These are phyloP conservation scores for Conoideocrella luteorostrata DNA, from an alignment of 2,329 filamentous ascomycete species.

Conservation along the genomic window DNA sequence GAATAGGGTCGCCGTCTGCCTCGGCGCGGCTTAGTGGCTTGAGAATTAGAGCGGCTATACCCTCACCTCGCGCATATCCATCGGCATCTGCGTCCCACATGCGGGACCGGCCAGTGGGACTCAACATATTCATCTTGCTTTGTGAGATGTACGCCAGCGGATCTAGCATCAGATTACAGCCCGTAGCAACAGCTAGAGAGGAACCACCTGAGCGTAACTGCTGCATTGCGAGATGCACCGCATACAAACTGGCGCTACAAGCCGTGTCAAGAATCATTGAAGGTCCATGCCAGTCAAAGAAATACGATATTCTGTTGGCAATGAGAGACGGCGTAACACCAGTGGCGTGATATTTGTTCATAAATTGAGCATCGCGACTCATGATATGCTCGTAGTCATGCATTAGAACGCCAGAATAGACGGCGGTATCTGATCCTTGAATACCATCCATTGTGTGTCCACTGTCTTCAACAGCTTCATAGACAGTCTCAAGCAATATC, in stretches of 20 bases:
- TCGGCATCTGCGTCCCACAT: conserved; percentile 34
- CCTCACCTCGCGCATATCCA: conserved; percentile 41
- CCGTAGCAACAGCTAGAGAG: too few species aligned
- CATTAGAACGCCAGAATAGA: not conserved
- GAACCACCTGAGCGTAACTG: too few species aligned
- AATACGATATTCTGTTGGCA: too few species aligned
- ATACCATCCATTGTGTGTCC: conserved; percentile 33
- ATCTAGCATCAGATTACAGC: conserved; percentile 35
- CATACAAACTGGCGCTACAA: too few species aligned
- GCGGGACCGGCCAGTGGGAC: conserved; percentile 6
- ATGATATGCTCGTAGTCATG: too few species aligned
- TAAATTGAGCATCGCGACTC: too few species aligned
- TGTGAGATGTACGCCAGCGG: conserved; percentile 11
- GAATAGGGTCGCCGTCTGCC: conserved; percentile 32
- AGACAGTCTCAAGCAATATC: conserved; percentile 39
- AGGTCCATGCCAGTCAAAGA: too few species aligned
- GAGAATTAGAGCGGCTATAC: conserved; percentile 32
- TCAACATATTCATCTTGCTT: conserved; percentile 12
- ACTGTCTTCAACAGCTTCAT: conserved; percentile 42
- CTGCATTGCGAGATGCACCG: too few species aligned
- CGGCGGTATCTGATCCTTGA: not conserved
- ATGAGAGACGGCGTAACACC: too few species aligned
- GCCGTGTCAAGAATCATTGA: too few species aligned
- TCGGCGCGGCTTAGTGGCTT: conserved; percentile 38
- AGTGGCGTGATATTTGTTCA: too few species aligned